Base-by-base conservation (phyloP, 768 basidiomycete species). In the Boletus sp. region DNA sequence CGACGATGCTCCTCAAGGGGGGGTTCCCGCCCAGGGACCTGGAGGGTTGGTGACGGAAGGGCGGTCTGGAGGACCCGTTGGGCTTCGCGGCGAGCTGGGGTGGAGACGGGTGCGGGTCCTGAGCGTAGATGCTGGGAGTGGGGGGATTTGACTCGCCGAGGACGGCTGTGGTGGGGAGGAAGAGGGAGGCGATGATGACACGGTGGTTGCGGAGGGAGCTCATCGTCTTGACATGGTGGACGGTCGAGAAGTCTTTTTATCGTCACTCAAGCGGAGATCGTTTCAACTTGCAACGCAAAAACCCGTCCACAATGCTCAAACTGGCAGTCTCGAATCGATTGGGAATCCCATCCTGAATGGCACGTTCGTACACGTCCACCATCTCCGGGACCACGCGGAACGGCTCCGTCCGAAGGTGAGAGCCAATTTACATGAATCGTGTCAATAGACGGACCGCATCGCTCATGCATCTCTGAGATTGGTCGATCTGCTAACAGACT, bases 101-200 rank as follows among this genome's bases (percentile, higher is more conserved):
- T 54, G 17, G 47, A 7, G 62, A 24, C 24, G 24, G 60, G 17
- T 62, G 3, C 24, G 24, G 60, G 17, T 62, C 56, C n/a, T 57
- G 63, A 29, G 62, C 44, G 58, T 61, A 52, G 24, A 69, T 66
- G 33, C 78, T 76, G 10, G 85, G 83, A 0, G 85, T 84, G 1
- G 82, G 65, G 0, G 81, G 80, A 14, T 73, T 69, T 0, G 84
- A 83, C 55, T 76, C 75, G 68, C 81, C 84, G 41, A 84, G 74
- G 45, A 85, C 82, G 42, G 83, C 83, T 37, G 90, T 89, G 57
- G 82, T 83, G 37, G 91, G 91, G 36, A 92, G 83, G 68, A 93
- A 92, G 56, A 92, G 84, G n/a, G 88, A 87, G 15, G 90, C 91
- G 70, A 93, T 85, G 70, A 92, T 77, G 53, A 89, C 79, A 32